Evolutionary conservation across 78 protist species (phyloP).

Genomic region (Dictyostelium brefeldianum): DNA sequence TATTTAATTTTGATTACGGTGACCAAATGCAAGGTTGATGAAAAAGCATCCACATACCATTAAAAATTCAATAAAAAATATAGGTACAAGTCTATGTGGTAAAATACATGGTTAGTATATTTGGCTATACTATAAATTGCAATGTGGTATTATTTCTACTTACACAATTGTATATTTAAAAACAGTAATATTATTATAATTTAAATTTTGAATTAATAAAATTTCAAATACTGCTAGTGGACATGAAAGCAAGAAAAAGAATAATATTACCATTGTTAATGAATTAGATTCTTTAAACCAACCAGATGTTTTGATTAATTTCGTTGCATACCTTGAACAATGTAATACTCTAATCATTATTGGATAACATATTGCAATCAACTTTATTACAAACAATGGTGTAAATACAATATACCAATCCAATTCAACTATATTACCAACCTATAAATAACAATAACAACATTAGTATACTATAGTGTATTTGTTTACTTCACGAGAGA

Average conservation of each 20-base stretch:
- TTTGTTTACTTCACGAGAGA: too few species aligned
- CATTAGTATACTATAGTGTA: not conserved
- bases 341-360: not conserved
- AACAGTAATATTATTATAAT: not conserved
- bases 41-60: not conserved
- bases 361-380: not conserved
- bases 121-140: too few species aligned
- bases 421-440: not conserved
- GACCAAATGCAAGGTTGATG: not conserved
- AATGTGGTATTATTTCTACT: not conserved
- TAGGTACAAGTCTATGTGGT: not conserved
- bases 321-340: not conserved
- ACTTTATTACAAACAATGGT: not conserved
- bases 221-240: not conserved
- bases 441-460: not conserved
- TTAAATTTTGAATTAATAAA: not conserved
- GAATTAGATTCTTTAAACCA: not conserved
- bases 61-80: not conserved
- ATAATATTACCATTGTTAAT: not conserved
- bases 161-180: not conserved
- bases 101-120: too few species aligned
- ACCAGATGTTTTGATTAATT: not conserved
- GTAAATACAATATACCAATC: not conserved
- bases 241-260: not conserved
- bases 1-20: not conserved